Base-by-base conservation (phyloP, 768 basidiomycete species). In the Podaxis mareebaensis region DNA sequence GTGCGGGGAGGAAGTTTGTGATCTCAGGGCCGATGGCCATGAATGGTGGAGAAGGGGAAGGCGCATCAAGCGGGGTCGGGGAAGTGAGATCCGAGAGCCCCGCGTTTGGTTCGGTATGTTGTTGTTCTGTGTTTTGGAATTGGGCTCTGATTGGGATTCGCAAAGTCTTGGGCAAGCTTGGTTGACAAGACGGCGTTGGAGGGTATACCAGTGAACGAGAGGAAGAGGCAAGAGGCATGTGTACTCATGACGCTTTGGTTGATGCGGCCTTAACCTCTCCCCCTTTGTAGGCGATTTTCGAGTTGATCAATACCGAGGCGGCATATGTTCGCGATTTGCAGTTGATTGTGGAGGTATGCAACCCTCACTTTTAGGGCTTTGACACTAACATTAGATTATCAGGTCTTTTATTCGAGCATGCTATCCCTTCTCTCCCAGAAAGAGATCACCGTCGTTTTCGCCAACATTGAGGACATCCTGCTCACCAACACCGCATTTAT, bases 321-420 rank as follows among this genome's bases (percentile, higher is more conserved):
- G 86, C 91, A 0, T 99, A 97, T 69, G 94, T 98, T 51, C 84
- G 94, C 24, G 93, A 96, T 72, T 74, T 98, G 30, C 96, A 99
- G 70, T 81, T 96, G 36, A 88, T 96, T 64, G 93, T 98, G 20
- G 92, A 93, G 84, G 95, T 93, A 63, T 53, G 81, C 55, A 40
- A 6, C 26, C 26, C 11, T 61, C 53, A 4, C 3, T 53, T 49
- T 38, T 10, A 38, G 30, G 30, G 13, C 53, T 39, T 30, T 62
- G 10, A 52, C 40, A 33, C 28, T 59, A 17, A 33, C 8, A 8
- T 40, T 46, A 33, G 38, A 12, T 33, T 49, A 10, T 20, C 53
- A 96, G 92, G 83, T 90, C 13, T 99, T 97, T 76, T 96, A 95
- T 74, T 87, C 90, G 0, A 87, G 85, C 64, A 77, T 98, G 76